Evolutionary conservation across 1,284 basidiomycete genomes (phyloP), one percentile per base, ranked within the genome.

Genomic region (Leccinum griseonigrum): DNA sequence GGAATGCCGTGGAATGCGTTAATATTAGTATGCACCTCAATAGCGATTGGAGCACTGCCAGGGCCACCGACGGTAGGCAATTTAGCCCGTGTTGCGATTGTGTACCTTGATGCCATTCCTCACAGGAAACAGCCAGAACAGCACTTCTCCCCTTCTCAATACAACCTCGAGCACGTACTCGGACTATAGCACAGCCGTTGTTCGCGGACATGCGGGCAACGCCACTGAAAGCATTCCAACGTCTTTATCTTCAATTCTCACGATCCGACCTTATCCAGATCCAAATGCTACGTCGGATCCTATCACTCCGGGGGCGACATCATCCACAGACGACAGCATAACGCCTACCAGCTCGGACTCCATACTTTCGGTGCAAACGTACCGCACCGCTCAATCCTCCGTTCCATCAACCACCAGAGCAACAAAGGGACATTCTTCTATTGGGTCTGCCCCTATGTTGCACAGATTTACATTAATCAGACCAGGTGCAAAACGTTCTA

Each of bases 381-480:
- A 87, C 72, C 85, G 85, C 65, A 91, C 89, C 4, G 87, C 87
- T 7, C 76, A 78, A 40, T 81, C 81, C 10, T 81, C 79, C 5
- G 79, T 82, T 9, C 75, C 76, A 18, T 89, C 87, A 2, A 85
- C 82, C 54, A 83, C 90, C 3, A 79, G 79, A 10, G 90, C 87
- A 6, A 91, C 88, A 1, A 86, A 89, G 68, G 88, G 89, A 18
- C 85, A 85, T n/a, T 90, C 87, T 2, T 85, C 84, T 4, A 81
- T 88, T 58, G 78, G 78, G 29, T 79, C 81, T 13, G 69, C 82
- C 1, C 79, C 84, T 7, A 79, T 85, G 60, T 81, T 92, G 1
- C 94, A 96, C 75, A 86, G 94, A 28, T 96, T 96, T 77, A 91
- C 94, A 10, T 79, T 95, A 38, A 83, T 95, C 65, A 91, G 90